phyloP scores from a whole-genome alignment of 805 yeast species.

The Saccharomycopsis capsularis region DNA sequence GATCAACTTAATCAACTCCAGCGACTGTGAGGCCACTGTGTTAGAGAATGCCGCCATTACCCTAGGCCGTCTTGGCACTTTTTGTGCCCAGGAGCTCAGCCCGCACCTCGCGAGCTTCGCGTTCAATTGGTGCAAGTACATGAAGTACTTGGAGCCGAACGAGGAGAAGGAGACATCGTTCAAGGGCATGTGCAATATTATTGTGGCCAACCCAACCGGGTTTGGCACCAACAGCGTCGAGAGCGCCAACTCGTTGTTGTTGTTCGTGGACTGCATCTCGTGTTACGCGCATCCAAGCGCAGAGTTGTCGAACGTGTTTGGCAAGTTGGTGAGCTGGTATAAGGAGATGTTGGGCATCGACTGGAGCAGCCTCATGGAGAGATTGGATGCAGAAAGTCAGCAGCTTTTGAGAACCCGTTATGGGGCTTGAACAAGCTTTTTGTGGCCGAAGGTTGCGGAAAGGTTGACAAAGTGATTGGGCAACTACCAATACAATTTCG shows the following conservation, averaged over 20 bases:
- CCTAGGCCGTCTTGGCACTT: slow-evolving; percentile 74
- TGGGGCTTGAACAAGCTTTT: not conserved
- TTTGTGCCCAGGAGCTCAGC: slow-evolving; percentile 51
- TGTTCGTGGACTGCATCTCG: slow-evolving; percentile 54
- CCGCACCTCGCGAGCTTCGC: slow-evolving; percentile 53
- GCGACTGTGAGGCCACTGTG: slow-evolving; percentile 54
- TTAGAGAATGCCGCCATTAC: slow-evolving; percentile 86
- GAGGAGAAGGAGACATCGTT: slow-evolving; percentile 86
- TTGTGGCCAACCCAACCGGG: slow-evolving; percentile 61
- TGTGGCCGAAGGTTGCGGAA: too few species aligned
- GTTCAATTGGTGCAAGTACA: slow-evolving; percentile 62
- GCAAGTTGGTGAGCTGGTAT: slow-evolving; percentile 40
- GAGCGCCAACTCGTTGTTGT: slow-evolving; percentile 42
- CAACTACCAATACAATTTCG: too few species aligned
- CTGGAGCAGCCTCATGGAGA: slow-evolving; percentile 24
- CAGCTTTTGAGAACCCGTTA: slow-evolving; percentile 22
- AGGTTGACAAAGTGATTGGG: too few species aligned
- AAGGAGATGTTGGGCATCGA: slow-evolving; percentile 40
- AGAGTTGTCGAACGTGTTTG: slow-evolving; percentile 38
- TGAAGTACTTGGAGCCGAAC: slow-evolving; percentile 63
- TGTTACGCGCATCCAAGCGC: slow-evolving; percentile 46
- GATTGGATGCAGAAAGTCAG: slow-evolving; percentile 23
- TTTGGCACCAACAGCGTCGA: slow-evolving; percentile 36
- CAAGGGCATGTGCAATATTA: slow-evolving; percentile 69
- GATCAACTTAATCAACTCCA: slow-evolving; percentile 50